Conservation (phyloP, 2,329 filamentous ascomycete genomes). For the Penicillium sp. region DNA sequence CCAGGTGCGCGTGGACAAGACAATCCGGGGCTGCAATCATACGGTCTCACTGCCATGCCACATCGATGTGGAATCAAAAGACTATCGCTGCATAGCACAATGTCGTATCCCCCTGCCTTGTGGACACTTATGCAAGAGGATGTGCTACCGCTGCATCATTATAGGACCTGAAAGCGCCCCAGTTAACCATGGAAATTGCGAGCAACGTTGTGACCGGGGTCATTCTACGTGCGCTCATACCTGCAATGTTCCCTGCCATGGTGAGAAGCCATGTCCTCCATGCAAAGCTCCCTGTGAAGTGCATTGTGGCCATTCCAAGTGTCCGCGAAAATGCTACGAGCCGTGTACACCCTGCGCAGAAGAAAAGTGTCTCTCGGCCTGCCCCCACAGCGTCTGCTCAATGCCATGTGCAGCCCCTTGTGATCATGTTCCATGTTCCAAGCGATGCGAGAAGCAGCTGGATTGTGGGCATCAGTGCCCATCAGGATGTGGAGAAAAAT, state of each 20-base stretch:
- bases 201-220: conserved; percentile 49
- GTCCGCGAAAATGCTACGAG: conserved; percentile 56
- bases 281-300: conserved; percentile 51
- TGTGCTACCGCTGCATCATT: conserved; percentile 52
- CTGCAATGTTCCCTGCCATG: conserved; percentile 56
- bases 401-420: conserved; percentile 67
- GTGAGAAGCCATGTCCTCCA: conserved; percentile 26
- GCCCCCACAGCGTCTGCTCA: conserved; percentile 51
- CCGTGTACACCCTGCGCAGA: conserved; percentile 62
- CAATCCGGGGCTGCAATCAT: conserved; percentile 58
- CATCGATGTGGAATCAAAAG: conserved; percentile 41
- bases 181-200: conserved; percentile 44
- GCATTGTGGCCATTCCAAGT: conserved; percentile 57
- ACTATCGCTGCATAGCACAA: conserved; percentile 48
- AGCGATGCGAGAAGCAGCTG: conserved; percentile 55
- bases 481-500: conserved; percentile 63
- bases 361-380: conserved; percentile 53
- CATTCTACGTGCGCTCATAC: conserved; percentile 57
- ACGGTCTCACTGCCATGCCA: conserved; percentile 51
- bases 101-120: conserved; percentile 54
- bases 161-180: conserved; percentile 27
- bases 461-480: conserved; percentile 64
- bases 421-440: conserved; percentile 63
- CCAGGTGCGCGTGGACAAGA: conserved; percentile 44
- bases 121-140: conserved; percentile 56